Base-by-base conservation (phyloP, 2,329 filamentous ascomycete genomes). In the Sclerotiophoma versabilis region DNA sequence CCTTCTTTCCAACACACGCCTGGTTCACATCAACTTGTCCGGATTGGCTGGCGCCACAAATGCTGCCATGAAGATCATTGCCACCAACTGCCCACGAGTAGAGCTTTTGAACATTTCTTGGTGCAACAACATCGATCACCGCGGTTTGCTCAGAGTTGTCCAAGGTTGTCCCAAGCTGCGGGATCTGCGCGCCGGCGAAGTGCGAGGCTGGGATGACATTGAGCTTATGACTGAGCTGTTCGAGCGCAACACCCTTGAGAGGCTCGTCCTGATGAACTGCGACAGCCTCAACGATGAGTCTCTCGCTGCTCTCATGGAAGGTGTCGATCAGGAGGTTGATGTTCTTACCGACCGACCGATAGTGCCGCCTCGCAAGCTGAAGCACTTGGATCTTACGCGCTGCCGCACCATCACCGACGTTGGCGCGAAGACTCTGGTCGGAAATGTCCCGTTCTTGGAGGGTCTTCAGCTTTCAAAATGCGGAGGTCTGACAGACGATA, bases 81-180 rank as follows among this genome's bases (percentile, higher is more conserved):
- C 91, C 0, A 82, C 89, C 47, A 88, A 88, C 32, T 98, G 93
- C 66, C 87, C 88, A 1, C 87, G 88, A 42, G 80, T 99, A n/a
- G 88, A 96, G 74, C 83, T 85, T 49, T 83, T 98, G 61, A 96
- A 97, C 66, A 85, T 98, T 17, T 96, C 92, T 0, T 98, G 93
- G 92, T 99, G 95, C 77, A 87, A 87, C 62, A 89, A 92, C 57
- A 86, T 97, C 70, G 89, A 95, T 68, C 89, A 91, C 8, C 80
- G 84, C 11, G 93, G 92, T 4, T 79, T 98, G 48, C 85, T 83
- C 59, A 83, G 84, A 45, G 83, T 99, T 2, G 79, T 97, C 0
- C 81, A 89, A 55, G 83, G 83, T 2, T 98, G 95, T 68, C 80
- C 83, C 0, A 87, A 82, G 47, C 78, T 99, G 49, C 88, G 81